Evolutionary conservation across 1,139 yeast species (phyloP).

Genomic region (Entelexis sorbosivorans): DNA sequence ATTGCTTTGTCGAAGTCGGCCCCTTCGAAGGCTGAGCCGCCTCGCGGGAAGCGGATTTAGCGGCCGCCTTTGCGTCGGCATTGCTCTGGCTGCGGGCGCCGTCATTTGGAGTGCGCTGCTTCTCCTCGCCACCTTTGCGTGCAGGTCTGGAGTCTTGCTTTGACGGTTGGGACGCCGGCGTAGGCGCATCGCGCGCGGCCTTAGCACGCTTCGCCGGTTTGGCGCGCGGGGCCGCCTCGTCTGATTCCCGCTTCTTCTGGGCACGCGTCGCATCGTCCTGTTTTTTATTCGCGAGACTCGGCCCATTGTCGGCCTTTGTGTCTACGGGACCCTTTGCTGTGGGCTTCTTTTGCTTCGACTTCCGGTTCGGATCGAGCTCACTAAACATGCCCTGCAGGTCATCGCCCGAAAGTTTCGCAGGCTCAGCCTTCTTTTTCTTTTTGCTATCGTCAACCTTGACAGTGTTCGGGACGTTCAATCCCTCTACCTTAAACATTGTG

Average conservation of each 20-base stretch:
- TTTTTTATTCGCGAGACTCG: not conserved
- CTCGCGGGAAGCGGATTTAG: not conserved
- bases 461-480: constrained; percentile 13
- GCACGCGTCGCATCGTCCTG: not conserved
- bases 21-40: not conserved
- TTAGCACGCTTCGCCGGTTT: not conserved
- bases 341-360: not conserved
- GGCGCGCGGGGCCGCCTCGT: not conserved
- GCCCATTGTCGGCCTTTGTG: not conserved
- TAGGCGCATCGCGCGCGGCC: not conserved
- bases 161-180: not conserved
- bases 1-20: constrained; percentile 29
- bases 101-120: too few species aligned
- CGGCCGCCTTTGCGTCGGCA: not conserved
- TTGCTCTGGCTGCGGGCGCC: too few species aligned
- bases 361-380: constrained; percentile 8
- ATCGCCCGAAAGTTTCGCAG: constrained; percentile 5
- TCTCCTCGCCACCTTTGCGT: too few species aligned
- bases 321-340: not conserved
- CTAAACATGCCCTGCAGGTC: constrained; percentile 13
- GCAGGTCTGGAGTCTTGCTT: not conserved
- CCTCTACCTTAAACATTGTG: constrained; percentile 16
- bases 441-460: constrained; percentile 12
- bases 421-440: constrained; percentile 8
- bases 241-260: not conserved